Conservation (phyloP, 306 rosid genomes). For the Trifolium pratense region DNA sequence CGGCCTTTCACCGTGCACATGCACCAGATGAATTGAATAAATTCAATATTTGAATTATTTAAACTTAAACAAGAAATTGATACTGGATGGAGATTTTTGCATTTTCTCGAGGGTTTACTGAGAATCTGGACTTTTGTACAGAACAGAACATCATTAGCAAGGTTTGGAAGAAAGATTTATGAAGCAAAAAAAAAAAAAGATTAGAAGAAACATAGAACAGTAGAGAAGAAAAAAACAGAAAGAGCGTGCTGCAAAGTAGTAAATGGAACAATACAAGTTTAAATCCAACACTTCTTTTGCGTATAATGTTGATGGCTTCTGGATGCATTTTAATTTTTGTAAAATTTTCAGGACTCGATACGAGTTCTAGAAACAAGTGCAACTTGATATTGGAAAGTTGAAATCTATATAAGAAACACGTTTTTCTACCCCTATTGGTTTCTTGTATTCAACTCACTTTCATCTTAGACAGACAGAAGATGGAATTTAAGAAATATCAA, state of each 20-base stretch:
- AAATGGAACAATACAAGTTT: neutral
- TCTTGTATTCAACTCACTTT: neutral
- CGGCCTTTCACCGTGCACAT: neutral
- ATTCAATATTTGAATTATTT: conserved; percentile 7
- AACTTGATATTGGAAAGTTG: neutral
- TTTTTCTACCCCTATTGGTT: neutral
- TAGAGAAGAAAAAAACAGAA: neutral
- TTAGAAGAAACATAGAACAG: neutral
- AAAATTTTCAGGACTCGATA: conserved; percentile 19
- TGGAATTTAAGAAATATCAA: conserved; percentile 3
- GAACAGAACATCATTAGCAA: neutral
- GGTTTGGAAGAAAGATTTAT: neutral
- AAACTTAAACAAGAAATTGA: conserved; percentile 1
- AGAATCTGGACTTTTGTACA: neutral
- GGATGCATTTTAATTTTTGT: conserved; percentile 14
- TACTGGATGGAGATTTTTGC: conserved; percentile 5
- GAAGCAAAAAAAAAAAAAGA: neutral
- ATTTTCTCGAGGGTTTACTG: neutral
- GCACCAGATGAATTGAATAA: neutral
- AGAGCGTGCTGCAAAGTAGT: neutral
- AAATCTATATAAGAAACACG: neutral
- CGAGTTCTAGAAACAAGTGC: neutral
- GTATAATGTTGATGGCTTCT: conserved; percentile 30
- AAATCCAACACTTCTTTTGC: conserved; percentile 10
- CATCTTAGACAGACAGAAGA: neutral